Percentiles rank a stretch among this genome's conserved stretches.
Conservation (phyloP, 2,329 filamentous ascomycete genomes). For the Verticillium isaacii region DNA sequence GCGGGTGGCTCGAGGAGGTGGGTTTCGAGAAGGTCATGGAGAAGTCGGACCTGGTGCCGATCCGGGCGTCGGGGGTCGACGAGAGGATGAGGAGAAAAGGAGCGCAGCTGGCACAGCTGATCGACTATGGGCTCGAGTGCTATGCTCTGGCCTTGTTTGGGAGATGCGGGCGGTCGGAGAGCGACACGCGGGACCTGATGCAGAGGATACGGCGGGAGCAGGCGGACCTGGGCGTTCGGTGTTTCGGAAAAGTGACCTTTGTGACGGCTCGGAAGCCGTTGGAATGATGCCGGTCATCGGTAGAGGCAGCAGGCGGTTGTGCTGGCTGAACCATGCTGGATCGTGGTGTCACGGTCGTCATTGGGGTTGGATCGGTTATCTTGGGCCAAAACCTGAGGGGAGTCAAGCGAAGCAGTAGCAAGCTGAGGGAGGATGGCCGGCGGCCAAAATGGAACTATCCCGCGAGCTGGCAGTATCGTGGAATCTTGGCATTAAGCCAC, state of each 20-base stretch:
- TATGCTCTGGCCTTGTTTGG: constrained; percentile 27
- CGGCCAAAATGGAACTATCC: neutral
- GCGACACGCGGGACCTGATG: constrained; percentile 22
- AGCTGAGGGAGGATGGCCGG: neutral
- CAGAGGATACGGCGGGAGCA: constrained; percentile 19
- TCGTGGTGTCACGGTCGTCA: neutral
- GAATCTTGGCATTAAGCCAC: neutral
- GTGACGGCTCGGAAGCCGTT: constrained; percentile 11
- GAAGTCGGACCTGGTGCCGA: constrained; percentile 34
- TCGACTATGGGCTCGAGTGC: constrained; percentile 30
- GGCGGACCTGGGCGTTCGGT: neutral
- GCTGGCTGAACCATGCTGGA: neutral
- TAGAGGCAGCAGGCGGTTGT: neutral
- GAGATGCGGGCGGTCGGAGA: constrained; percentile 24
- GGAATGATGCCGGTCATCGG: neutral
- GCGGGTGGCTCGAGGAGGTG: constrained; percentile 26
- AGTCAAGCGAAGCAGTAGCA: neutral
- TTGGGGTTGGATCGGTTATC: neutral
- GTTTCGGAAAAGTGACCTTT: constrained; percentile 4
- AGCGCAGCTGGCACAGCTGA: constrained; percentile 28
- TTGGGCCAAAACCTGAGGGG: neutral
- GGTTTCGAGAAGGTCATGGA: constrained; percentile 36
- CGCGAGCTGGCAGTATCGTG: neutral
- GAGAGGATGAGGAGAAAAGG: constrained; percentile 31
- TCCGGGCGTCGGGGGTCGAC: constrained; percentile 34